Evolutionary conservation across 2,329 filamentous ascomycete species (phyloP).

Genomic region (Ophiobolus disseminans): DNA sequence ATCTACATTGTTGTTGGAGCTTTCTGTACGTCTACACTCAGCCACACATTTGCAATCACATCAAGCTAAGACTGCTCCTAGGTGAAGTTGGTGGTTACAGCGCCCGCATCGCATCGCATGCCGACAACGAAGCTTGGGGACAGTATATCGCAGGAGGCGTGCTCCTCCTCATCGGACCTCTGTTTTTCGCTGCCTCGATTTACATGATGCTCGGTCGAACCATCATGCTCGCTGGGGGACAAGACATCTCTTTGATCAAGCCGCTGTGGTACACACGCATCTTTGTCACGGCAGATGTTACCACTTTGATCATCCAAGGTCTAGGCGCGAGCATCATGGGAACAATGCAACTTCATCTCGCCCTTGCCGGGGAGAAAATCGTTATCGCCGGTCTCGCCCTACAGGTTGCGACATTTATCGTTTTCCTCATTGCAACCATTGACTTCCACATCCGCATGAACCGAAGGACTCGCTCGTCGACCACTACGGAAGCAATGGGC

Average conservation of each 20-base stretch:
- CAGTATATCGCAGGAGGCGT: slow-evolving; percentile 53
- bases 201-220: slow-evolving; percentile 57
- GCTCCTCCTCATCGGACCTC: slow-evolving; percentile 53
- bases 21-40: slow-evolving; percentile 25
- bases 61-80: slow-evolving; percentile 10
- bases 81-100: slow-evolving; percentile 53
- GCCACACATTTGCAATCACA: neutral
- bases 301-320: slow-evolving; percentile 39
- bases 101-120: slow-evolving; percentile 48
- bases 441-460: slow-evolving; percentile 42
- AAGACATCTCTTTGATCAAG: slow-evolving; percentile 33
- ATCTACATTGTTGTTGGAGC: slow-evolving; percentile 39
- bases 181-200: slow-evolving; percentile 56
- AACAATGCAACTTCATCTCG: slow-evolving; percentile 40
- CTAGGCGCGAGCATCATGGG: slow-evolving; percentile 45
- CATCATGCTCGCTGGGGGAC: slow-evolving; percentile 38
- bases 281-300: slow-evolving; percentile 39
- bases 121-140: slow-evolving; percentile 44
- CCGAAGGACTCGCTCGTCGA: slow-evolving; percentile 7
- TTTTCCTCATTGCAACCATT: slow-evolving; percentile 38
- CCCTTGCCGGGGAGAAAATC: slow-evolving; percentile 41
- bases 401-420: slow-evolving; percentile 43
- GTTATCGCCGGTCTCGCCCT: slow-evolving; percentile 44
- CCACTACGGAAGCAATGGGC: neutral
- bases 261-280: slow-evolving; percentile 39